Conservation (phyloP, 768 basidiomycete species). For the Mycena pura region DNA sequence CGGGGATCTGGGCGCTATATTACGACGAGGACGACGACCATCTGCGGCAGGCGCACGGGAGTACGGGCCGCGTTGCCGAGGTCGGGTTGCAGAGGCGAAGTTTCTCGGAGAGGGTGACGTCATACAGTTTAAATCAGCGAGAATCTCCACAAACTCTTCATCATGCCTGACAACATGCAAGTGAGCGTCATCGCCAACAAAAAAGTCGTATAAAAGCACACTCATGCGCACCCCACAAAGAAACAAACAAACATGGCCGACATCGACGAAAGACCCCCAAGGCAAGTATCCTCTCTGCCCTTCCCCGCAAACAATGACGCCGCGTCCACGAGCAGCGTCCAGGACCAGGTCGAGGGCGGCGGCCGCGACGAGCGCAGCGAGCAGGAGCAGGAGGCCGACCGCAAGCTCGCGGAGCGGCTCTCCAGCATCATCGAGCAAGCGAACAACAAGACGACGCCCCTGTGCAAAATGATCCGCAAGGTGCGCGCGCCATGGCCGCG, state of each 20-base stretch:
- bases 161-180: background rate
- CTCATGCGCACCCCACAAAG: no score
- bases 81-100: slow-evolving; percentile 27
- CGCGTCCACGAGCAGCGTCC: no score
- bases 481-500: slow-evolving; percentile 20
- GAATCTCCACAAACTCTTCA: background rate
- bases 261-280: no score
- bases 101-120: no score
- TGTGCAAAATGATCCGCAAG: slow-evolving; percentile 46
- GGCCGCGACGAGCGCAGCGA: slow-evolving; percentile 32
- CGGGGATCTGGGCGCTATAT: slow-evolving; percentile 30
- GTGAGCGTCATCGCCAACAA: no score
- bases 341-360: no score
- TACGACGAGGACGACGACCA: slow-evolving; percentile 36
- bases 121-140: no score
- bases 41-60: slow-evolving; percentile 20
- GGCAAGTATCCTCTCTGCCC: no score
- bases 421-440: slow-evolving; percentile 44
- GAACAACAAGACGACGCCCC: slow-evolving; percentile 36
- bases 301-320: no score
- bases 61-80: slow-evolving; percentile 27
- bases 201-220: no score
- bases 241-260: no score
- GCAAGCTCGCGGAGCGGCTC: slow-evolving; percentile 41
- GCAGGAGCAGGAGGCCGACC: slow-evolving; percentile 32